Evolutionary conservation across 805 yeast genomes (phyloP).

Genomic region (Sugiyamaella valdiviana): DNA sequence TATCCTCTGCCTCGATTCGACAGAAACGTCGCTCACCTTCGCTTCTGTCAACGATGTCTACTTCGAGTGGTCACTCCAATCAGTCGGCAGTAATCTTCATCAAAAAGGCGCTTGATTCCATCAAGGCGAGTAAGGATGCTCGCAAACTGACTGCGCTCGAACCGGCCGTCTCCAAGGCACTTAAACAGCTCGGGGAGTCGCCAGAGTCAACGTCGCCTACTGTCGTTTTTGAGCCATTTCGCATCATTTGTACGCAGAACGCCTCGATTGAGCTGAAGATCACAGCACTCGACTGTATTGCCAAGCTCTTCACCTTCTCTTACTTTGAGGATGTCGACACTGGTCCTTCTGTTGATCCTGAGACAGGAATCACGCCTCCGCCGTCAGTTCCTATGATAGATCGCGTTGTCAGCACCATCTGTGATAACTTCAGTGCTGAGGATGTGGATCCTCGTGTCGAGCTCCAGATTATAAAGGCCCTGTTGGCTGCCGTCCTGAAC

Average conservation of each 20-base stretch:
- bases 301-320: slow-evolving; percentile 83
- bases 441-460: slow-evolving; percentile 86
- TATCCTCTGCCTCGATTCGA: not conserved
- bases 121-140: slow-evolving; percentile 56
- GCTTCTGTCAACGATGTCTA: slow-evolving; percentile 22
- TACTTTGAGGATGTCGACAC: slow-evolving; percentile 45
- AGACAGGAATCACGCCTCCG: slow-evolving; percentile 45
- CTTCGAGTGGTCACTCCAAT: slow-evolving; percentile 22
- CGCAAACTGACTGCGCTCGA: slow-evolving; percentile 40
- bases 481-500: slow-evolving; percentile 80
- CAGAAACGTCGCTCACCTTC: slow-evolving; percentile 20
- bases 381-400: slow-evolving; percentile 60
- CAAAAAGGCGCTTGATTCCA: slow-evolving; percentile 52
- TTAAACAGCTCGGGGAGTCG: slow-evolving; percentile 21
- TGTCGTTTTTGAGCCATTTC: slow-evolving; percentile 71
- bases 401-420: slow-evolving; percentile 76
- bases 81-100: slow-evolving; percentile 40
- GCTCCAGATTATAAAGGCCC: slow-evolving; percentile 85
- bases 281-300: slow-evolving; percentile 74
- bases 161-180: slow-evolving; percentile 31
- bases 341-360: slow-evolving; percentile 29
- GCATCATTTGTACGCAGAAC: slow-evolving; percentile 62
- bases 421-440: slow-evolving; percentile 85
- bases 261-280: slow-evolving; percentile 58
- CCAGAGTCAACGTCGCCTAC: slow-evolving; percentile 32